phyloP scores from a whole-genome alignment of 2,329 filamentous ascomycete species.

The Tolypocladium guangdongense region DNA sequence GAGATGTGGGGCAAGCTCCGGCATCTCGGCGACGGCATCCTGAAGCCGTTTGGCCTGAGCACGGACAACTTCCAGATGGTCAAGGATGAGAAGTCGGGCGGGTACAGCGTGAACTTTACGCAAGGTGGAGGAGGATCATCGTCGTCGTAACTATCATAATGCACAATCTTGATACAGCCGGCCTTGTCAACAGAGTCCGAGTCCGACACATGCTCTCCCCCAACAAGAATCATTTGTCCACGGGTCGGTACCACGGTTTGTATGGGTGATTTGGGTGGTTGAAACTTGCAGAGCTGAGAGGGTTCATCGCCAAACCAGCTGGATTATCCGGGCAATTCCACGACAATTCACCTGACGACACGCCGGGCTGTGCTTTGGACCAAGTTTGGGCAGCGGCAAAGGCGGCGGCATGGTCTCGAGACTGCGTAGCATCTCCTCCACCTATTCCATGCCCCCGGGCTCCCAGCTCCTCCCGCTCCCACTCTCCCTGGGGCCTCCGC shows the following conservation, averaged over 20 bases:
- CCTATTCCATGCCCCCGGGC: background rate
- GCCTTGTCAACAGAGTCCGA: background rate
- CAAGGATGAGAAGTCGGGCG: slow-evolving; percentile 79
- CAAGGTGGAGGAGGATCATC: slow-evolving; percentile 15
- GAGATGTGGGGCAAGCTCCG: slow-evolving; percentile 99
- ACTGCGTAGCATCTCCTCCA: too few relatives aligned
- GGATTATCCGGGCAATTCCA: too few relatives aligned
- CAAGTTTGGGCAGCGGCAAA: too few relatives aligned
- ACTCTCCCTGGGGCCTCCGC: slow-evolving; percentile 60
- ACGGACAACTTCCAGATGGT: slow-evolving; percentile 93
- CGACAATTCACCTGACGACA: too few relatives aligned
- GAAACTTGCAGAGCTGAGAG: slow-evolving; percentile 66
- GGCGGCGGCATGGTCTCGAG: too few relatives aligned
- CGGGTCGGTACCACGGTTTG: slow-evolving; percentile 67
- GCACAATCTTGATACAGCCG: background rate
- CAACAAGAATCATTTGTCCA: background rate
- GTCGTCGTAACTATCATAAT: slow-evolving; percentile 2
- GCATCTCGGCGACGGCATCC: slow-evolving; percentile 77
- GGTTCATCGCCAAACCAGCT: slow-evolving; percentile 40
- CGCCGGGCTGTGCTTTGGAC: too few relatives aligned
- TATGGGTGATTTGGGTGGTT: slow-evolving; percentile 71
- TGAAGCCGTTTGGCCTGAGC: slow-evolving; percentile 87
- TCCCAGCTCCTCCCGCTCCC: slow-evolving; percentile 52
- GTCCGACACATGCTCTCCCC: too few relatives aligned
- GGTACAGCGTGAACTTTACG: slow-evolving; percentile 87